Conservation (phyloP, 2,329 filamentous ascomycete species). For the Diaporthe eres region DNA sequence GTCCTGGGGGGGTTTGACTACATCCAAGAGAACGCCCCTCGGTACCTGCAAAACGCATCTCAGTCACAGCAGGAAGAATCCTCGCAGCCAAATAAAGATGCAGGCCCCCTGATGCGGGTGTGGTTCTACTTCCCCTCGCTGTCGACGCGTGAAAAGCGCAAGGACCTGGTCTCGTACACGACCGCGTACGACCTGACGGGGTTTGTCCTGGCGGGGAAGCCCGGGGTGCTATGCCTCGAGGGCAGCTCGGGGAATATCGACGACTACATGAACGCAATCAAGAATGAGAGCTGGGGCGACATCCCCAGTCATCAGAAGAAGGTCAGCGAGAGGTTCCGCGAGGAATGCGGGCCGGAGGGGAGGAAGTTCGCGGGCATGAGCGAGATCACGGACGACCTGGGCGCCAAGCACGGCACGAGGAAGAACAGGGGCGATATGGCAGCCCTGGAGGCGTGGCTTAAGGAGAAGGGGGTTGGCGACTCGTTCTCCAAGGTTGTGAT, state of each 20-base stretch:
- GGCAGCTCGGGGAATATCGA: slow-evolving; percentile 63
- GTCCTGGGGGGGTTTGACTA: slow-evolving; percentile 38
- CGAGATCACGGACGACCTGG: slow-evolving; percentile 67
- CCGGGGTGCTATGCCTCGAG: slow-evolving; percentile 67
- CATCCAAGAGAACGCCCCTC: slow-evolving; percentile 27
- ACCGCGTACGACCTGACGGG: slow-evolving; percentile 68
- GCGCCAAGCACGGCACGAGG: slow-evolving; percentile 62
- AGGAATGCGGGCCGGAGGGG: slow-evolving; percentile 49
- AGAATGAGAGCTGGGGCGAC: slow-evolving; percentile 74
- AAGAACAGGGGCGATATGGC: slow-evolving; percentile 68
- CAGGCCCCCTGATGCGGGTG: slow-evolving; percentile 60
- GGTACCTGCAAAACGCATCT: not conserved
- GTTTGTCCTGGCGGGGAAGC: slow-evolving; percentile 73
- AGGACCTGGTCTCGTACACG: slow-evolving; percentile 69
- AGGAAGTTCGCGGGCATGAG: slow-evolving; percentile 68
- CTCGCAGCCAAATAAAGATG: not conserved
- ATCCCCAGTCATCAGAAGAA: slow-evolving; percentile 75
- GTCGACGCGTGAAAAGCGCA: slow-evolving; percentile 70
- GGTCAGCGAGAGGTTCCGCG: slow-evolving; percentile 68
- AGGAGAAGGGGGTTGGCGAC: slow-evolving; percentile 58
- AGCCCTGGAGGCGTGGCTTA: slow-evolving; percentile 65
- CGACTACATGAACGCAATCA: slow-evolving; percentile 74
- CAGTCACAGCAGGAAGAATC: not conserved
- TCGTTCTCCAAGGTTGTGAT: slow-evolving; percentile 60
- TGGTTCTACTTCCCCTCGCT: slow-evolving; percentile 77